Evolutionary conservation across 495 filamentous ascomycete species (phyloP).

Genomic region (Hyaloscypha variabilis): DNA sequence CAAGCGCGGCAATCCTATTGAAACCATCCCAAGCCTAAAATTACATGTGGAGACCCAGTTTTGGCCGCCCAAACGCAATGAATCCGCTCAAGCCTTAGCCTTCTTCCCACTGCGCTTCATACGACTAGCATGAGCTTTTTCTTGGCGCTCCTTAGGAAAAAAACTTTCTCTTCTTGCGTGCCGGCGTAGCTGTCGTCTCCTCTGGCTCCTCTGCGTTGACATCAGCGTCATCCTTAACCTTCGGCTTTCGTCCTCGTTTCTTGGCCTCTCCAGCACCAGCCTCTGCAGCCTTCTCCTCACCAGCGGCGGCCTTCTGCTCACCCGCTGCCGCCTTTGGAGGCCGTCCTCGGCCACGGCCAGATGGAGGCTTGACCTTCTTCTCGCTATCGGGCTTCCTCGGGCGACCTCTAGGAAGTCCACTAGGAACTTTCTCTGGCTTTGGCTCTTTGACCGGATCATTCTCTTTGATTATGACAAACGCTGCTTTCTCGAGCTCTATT

Average conservation of each 20-base stretch:
- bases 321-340: conserved; percentile 10
- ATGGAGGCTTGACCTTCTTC: conserved; percentile 28
- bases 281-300: not conserved
- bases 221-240: conserved; percentile 16
- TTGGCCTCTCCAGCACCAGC: not conserved
- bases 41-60: not conserved
- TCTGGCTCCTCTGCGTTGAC: not conserved
- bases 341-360: conserved; percentile 25
- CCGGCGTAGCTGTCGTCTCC: not conserved
- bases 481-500: conserved; percentile 67
- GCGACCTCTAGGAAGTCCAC: conserved; percentile 26
- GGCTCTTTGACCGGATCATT: conserved; percentile 24
- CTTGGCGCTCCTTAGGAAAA: no score
- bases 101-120: conserved; percentile 21
- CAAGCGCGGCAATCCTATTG: not conserved
- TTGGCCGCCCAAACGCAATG: not conserved
- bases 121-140: not conserved
- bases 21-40: conserved; percentile 1
- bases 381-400: conserved; percentile 24
- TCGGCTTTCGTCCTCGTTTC: conserved; percentile 13
- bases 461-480: conserved; percentile 60
- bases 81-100: conserved; percentile 14
- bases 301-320: conserved; percentile 3
- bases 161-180: conserved; percentile 16
- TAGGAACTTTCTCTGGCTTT: conserved; percentile 21